Evolutionary conservation across 148 eudicot genomes (phyloP), one percentile per base, ranked within the genome.

Genomic region (Simmondsia chinensis): DNA sequence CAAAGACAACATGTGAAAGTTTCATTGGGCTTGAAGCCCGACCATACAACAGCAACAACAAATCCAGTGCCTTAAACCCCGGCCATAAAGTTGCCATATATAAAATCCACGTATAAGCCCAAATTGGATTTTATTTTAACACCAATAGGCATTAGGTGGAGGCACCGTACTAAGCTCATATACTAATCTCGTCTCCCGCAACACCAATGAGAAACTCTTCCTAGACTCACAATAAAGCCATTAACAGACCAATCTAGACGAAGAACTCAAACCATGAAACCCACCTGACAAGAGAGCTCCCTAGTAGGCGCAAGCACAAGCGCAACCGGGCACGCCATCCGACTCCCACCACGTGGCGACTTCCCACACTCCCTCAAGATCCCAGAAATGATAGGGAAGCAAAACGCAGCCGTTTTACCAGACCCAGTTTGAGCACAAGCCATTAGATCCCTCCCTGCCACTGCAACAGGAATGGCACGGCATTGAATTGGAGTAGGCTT

Each of bases 371-470:
- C 35, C 39, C 26, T 74, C 59, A 72, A 9, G 37, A 85, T 63
- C 37, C 83, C 74, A 35, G 70, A 48, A 12, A 85, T 81, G 31
- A 85, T 81, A 1, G 95, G 95, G 33, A 85, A 81, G 56, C 95
- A 85, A 44, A 85, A 85, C 13, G 89, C 89, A 13, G 95, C 95
- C 1, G 95, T 85, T 43, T 85, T 85, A 0, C 95, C 95, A 11
- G 89, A 80, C 9, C 89, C 95, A 9, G 95, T 85, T 44, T 80
- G 95, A 3, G 95, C 95, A 55, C 95, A 85, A 3, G 95, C 95
- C 95, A 85, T 85, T 61, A 85, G 52, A 51, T 85, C 95, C 30
- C 95, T 50, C 3, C 95, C 95, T 3, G 69, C 83, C 32, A 75
- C 20, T 2, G 71, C 66, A 5, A 85, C 65, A 7, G 95, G 95